A percentile compares a stretch with the other conserved stretches of the same genome.
Conservation (phyloP, 768 basidiomycete genomes). For the Suillus plorans region DNA sequence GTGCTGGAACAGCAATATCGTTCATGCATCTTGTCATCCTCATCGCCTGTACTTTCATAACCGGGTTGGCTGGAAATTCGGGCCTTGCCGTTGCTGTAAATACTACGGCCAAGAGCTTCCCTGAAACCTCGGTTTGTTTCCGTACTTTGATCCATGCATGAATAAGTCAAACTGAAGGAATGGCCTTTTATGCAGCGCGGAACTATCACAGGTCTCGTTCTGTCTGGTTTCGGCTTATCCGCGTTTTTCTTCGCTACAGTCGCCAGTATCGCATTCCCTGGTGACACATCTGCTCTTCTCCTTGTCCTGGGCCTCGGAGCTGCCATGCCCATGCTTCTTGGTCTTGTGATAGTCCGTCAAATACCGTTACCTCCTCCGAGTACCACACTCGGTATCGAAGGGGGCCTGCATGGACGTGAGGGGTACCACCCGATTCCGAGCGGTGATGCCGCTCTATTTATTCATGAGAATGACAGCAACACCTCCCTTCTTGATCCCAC, state of each 20-base stretch:
- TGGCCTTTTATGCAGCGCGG: slow-evolving; percentile 51
- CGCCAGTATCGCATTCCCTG: slow-evolving; percentile 69
- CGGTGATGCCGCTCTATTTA: slow-evolving; percentile 22
- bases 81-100: slow-evolving; percentile 75
- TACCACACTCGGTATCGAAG: slow-evolving; percentile 16
- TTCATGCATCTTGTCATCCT: slow-evolving; percentile 48
- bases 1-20: slow-evolving; percentile 40
- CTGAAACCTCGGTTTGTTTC: slow-evolving; percentile 61
- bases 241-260: slow-evolving; percentile 87
- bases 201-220: slow-evolving; percentile 71
- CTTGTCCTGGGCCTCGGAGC: slow-evolving; percentile 78
- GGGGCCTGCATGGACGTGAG: slow-evolving; percentile 17
- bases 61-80: slow-evolving; percentile 75
- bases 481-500: slow-evolving; percentile 21
- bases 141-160: background rate
- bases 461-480: slow-evolving; percentile 24
- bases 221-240: slow-evolving; percentile 88
- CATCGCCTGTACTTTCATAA: slow-evolving; percentile 63
- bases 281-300: slow-evolving; percentile 76
- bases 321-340: slow-evolving; percentile 75
- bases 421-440: slow-evolving; percentile 19
- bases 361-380: slow-evolving; percentile 55
- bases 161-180: background rate
- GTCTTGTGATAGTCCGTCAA: slow-evolving; percentile 68
- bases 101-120: slow-evolving; percentile 80